A percentile compares a stretch with the other conserved stretches of the same genome.
Conservation (phyloP, 2,329 filamentous ascomycete genomes). For the Penicillium brasilianum region DNA sequence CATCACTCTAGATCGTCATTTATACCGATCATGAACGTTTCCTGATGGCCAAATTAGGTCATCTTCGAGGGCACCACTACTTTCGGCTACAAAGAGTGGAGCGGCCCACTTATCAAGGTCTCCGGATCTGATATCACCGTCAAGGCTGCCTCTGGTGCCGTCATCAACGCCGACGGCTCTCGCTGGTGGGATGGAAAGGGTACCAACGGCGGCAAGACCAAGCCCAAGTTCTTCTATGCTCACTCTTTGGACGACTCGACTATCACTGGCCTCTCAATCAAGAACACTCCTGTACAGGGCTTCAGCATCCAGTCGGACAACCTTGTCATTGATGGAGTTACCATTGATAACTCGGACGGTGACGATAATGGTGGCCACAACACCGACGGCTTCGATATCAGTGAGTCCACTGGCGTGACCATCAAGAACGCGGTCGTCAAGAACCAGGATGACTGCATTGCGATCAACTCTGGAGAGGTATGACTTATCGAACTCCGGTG, state of each 20-base stretch:
- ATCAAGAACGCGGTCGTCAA: conserved; percentile 59
- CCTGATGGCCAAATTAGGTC: neutral
- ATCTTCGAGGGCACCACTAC: conserved; percentile 13
- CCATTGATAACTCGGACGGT: conserved; percentile 64
- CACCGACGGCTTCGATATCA: conserved; percentile 53
- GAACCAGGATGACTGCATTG: conserved; percentile 66
- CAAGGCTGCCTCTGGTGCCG: conserved; percentile 11
- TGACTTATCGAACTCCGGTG: conserved; percentile 5
- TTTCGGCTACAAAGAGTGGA: conserved; percentile 10
- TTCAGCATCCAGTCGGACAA: conserved; percentile 53
- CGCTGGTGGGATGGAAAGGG: conserved; percentile 50
- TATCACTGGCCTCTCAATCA: conserved; percentile 41
- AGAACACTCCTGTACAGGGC: conserved; percentile 46
- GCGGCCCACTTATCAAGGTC: conserved; percentile 5
- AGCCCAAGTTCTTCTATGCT: conserved; percentile 69
- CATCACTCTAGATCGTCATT: neutral
- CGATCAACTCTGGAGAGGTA: conserved; percentile 61
- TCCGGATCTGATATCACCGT: conserved; percentile 21
- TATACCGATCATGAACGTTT: too few species aligned
- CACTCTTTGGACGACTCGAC: conserved; percentile 39
- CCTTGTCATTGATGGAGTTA: conserved; percentile 36
- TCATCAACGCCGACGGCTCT: conserved; percentile 5
- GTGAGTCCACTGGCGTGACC: conserved; percentile 53
- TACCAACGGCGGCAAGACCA: conserved; percentile 59
- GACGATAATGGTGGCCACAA: conserved; percentile 55